Evolutionary conservation across 257 asterid genomes (phyloP).

Genomic region (Petunia axillaris): DNA sequence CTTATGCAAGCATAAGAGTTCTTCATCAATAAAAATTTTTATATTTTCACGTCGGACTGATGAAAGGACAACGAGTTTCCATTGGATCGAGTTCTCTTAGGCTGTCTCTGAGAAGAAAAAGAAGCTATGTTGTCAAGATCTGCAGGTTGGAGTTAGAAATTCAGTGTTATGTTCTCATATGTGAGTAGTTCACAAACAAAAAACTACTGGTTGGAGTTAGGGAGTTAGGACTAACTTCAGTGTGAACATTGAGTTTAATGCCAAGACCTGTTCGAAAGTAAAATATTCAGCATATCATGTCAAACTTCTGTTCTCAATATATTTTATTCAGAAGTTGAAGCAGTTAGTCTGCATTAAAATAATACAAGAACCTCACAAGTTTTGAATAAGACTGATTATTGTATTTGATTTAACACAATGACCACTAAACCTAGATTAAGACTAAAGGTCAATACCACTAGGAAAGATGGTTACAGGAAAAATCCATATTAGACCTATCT

Average conservation of each 20-base stretch:
- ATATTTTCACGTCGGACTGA: not conserved
- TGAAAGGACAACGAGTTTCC: not conserved
- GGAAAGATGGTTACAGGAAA: conserved; percentile 10
- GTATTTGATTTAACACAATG: conserved; percentile 18
- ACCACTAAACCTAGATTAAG: conserved; percentile 28
- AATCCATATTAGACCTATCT: not conserved
- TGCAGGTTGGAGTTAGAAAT: too few species aligned
- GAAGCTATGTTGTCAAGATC: too few species aligned
- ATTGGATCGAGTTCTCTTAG: not conserved
- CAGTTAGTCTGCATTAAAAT: conserved; percentile 20
- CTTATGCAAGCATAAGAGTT: too few species aligned
- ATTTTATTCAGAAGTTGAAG: conserved; percentile 21
- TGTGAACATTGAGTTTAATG: not conserved
- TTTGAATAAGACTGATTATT: conserved; percentile 19
- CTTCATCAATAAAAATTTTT: too few species aligned
- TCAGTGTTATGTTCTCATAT: too few species aligned
- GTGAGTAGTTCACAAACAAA: not conserved
- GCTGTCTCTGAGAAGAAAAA: too few species aligned
- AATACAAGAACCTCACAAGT: conserved; percentile 12
- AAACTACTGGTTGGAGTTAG: not conserved
- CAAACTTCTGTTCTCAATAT: conserved; percentile 21
- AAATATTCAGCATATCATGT: not conserved
- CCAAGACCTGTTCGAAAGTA: not conserved
- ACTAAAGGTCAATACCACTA: conserved; percentile 25
- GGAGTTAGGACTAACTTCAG: not conserved